Percentiles rank a stretch among this genome's conserved stretches.
Evolutionary conservation across 1,284 basidiomycete genomes (phyloP).

Genomic region (Apiotrichum veenhuisii): DNA sequence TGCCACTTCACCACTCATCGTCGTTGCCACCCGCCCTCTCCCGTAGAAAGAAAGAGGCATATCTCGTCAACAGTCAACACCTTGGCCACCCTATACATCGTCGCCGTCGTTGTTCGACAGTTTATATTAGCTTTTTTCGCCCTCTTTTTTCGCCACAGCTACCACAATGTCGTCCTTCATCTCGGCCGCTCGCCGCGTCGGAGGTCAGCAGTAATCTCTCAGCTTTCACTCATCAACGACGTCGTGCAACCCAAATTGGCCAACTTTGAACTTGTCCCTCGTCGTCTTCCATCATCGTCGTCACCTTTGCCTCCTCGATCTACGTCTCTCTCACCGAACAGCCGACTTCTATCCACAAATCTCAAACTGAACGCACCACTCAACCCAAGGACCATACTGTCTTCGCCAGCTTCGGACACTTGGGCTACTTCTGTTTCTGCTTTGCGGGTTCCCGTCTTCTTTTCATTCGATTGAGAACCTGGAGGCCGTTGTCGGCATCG

Average conservation of each 20-base stretch:
- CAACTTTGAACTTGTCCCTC: neutral
- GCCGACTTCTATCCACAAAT: too few species aligned
- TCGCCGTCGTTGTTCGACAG: too few species aligned
- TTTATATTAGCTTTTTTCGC: neutral
- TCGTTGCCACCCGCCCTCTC: neutral
- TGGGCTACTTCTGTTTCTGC: too few species aligned
- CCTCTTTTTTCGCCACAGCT: neutral
- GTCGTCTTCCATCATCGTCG: neutral
- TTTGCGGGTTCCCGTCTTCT: neutral
- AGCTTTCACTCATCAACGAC: neutral
- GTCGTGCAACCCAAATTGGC: neutral
- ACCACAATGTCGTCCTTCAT: neutral
- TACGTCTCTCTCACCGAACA: neutral
- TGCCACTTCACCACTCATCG: neutral
- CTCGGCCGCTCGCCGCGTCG: neutral
- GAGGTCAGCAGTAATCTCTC: constrained; percentile 2
- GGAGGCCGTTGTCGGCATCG: neutral
- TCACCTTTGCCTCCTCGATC: neutral
- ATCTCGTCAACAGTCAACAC: neutral
- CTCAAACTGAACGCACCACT: too few species aligned
- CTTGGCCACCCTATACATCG: too few species aligned
- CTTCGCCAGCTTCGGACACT: neutral
- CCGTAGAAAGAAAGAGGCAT: neutral
- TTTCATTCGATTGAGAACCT: neutral
- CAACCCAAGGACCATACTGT: neutral